Conservation (phyloP, 495 filamentous ascomycete genomes). For the Daldinia loculata region DNA sequence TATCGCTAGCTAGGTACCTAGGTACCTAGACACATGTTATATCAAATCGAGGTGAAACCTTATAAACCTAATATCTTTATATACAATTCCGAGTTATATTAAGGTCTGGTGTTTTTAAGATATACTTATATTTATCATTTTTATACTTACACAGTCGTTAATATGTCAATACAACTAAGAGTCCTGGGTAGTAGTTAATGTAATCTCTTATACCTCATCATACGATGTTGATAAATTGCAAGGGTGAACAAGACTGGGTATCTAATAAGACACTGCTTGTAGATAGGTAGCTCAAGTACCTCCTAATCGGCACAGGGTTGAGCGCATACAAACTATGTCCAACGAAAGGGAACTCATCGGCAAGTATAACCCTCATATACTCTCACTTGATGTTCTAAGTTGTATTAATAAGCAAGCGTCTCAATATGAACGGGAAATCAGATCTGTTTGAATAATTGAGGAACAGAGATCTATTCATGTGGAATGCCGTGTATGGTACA, state of each 20-base stretch:
- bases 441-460: constrained; percentile 10
- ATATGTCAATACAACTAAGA: background rate
- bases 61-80: background rate
- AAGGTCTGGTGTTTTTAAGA: background rate
- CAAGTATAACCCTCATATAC: background rate
- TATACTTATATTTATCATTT: background rate
- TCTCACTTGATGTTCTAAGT: background rate
- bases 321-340: background rate
- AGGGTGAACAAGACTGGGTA: background rate
- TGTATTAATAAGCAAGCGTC: background rate
- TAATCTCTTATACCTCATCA: background rate
- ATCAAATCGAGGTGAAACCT: background rate
- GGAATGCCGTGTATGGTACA: constrained; percentile 47
- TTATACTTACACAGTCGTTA: background rate
- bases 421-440: background rate
- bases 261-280: background rate
- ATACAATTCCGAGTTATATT: background rate
- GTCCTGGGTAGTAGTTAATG: background rate
- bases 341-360: background rate
- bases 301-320: background rate
- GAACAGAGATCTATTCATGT: constrained; percentile 46
- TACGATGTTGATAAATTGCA: background rate
- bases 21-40: background rate
- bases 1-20: background rate
- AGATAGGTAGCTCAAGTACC: background rate